These are phyloP conservation scores for Aspergillus melleus DNA, from an alignment of 2,329 filamentous ascomycete species.

Conservation along the genomic window DNA sequence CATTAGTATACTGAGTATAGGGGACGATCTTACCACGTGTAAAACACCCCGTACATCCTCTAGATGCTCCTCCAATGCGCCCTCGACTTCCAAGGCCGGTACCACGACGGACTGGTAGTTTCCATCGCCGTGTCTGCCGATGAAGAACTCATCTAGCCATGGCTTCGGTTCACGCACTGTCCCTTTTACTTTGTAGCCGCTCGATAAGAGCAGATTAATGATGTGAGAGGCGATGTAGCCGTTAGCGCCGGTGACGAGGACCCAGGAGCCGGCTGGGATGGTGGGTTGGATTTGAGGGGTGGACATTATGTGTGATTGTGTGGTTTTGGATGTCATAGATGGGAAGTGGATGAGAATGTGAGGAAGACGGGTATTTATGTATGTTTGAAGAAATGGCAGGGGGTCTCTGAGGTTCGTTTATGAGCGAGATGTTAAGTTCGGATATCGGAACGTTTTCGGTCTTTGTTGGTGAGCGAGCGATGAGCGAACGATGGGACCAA, in stretches of 20 bases:
- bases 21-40: background rate
- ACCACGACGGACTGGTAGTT: background rate
- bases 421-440: too few species aligned
- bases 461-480: background rate
- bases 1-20: too few species aligned
- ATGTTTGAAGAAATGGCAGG: too few species aligned
- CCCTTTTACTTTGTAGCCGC: constrained; percentile 45
- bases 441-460: background rate
- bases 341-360: too few species aligned
- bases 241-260: constrained; percentile 49
- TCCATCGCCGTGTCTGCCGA: constrained; percentile 14
- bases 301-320: background rate
- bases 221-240: constrained; percentile 47
- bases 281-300: background rate
- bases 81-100: background rate
- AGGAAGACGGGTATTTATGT: too few species aligned
- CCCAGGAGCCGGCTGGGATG: constrained; percentile 17
- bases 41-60: background rate
- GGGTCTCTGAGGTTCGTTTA: too few species aligned
- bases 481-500: background rate
- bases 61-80: background rate
- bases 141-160: constrained; percentile 34
- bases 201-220: constrained; percentile 38
- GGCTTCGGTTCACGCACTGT: constrained; percentile 39
- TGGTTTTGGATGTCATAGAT: background rate